Base-by-base conservation (phyloP, 768 basidiomycete genomes). In the Mycena filopes region DNA sequence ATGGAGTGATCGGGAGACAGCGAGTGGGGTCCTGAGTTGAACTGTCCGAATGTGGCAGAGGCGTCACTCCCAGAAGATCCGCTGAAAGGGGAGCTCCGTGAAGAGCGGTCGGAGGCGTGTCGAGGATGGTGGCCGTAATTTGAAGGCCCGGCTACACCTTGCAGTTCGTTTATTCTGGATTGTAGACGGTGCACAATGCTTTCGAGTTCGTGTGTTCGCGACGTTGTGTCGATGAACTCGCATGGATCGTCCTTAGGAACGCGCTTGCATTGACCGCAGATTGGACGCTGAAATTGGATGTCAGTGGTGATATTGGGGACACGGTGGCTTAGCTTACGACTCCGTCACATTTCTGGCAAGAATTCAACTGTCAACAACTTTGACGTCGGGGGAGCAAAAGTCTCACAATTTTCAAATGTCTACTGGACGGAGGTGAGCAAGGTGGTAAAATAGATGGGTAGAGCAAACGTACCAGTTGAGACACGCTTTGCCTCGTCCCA, bases 161-260 rank as follows among this genome's bases (percentile, higher is more conserved):
- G 41, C 12, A 80, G 41, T 18, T 81, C 80, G 16, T 67, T 69
- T 1, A 84, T 69, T 25, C 82, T 77, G 13, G 76, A 71, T 65
- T 77, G 76, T 15, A 85, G 69, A 23, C 76, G 75, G 0, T 74
- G 60, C 6, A 85, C 66, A 1, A 81, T 73, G 15, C 80, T 75
- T 64, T 84, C 81, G 18, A 85, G 68, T 3, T 75, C 70, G 46
- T 83, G 70, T 0, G 77, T 83, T 7, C 74, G 74, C 0, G 83
- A 77, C 18, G 69, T 71, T 4, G 76, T 78, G 49, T 83, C 83
- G 0, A 77, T 75, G 64, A 84, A 85, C 71, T 84, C 83, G 62
- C 83, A 85, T 41, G 81, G 81, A 4, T 80, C 81, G 5, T 66
- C 70, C 20, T 81, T 74, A 42, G 79, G 75, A 0, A 77, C 75